Evolutionary conservation across 257 asterid genomes (phyloP), one percentile per base, ranked within the genome.

Genomic region (Solanum pinnatisectum): DNA sequence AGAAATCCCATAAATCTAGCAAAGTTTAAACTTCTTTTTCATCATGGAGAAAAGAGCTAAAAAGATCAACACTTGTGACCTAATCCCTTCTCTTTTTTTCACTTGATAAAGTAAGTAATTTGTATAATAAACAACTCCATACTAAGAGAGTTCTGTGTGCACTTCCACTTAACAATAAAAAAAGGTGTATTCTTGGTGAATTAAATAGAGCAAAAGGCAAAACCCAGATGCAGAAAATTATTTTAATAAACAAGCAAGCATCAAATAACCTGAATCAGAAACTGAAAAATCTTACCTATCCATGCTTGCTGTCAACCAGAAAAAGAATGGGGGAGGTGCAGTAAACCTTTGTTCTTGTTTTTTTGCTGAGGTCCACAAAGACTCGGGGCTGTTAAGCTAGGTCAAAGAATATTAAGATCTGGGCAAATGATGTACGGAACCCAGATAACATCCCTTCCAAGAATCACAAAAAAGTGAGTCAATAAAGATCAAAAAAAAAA

Each of bases 401-500:
- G 93, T 91, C 88, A 71, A 90, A 63, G 71, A 46, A 87, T 87
- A 44, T 52, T 91, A 87, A 89, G 91, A 90, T 96, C 98, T 92
- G 95, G 22, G 88, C 91, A 44, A 90, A 90, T 94, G 96, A 96
- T 95, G 98, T 91, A 92, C 56, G 90, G 90, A 92, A 87, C 93
- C 91, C 93, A 92, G 92, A 72, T n/a, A 87, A 83, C 91, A 93
- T 91, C 88, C 86, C 86, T 79, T 89, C 91, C 44, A 90, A 88
- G 84, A 89, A 91, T 86, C 88, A 91, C 83, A 52, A 88, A 86
- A 68, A 87, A 83, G 90, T 88, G 88, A 88, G 70, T 83, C 79
- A 37, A 74, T 73, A 84, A 88, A 73, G 85, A 89, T 89, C 89
- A 90, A 88, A 52, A 20, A 18, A 81, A 87, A 71, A 86, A 42